These are phyloP conservation scores for Mycena maculata DNA, from an alignment of 768 basidiomycete species.

Conservation along the genomic window DNA sequence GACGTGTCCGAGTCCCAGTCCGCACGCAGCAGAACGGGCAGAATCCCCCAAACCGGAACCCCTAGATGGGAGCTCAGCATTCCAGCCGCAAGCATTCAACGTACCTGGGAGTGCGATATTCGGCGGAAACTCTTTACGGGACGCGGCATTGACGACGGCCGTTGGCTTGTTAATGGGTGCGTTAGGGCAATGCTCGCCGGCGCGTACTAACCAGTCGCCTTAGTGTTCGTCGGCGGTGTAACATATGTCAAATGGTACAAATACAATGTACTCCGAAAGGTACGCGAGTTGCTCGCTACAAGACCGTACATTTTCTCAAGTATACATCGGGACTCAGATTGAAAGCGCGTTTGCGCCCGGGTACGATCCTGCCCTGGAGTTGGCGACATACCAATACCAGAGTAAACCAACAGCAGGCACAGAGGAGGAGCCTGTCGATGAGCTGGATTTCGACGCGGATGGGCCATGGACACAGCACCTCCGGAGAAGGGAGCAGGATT, in stretches of 20 bases:
- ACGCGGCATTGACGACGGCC: slow-evolving; percentile 69
- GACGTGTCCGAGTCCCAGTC: background rate
- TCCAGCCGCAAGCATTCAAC: slow-evolving; percentile 28
- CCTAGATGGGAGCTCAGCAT: slow-evolving; percentile 29
- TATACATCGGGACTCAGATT: slow-evolving; percentile 63
- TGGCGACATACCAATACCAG: slow-evolving; percentile 63
- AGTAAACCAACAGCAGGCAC: slow-evolving; percentile 48
- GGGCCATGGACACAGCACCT: slow-evolving; percentile 70
- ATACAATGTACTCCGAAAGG: slow-evolving; percentile 83
- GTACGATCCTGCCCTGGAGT: slow-evolving; percentile 85
- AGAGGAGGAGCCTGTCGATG: slow-evolving; percentile 44
- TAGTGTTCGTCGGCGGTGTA: slow-evolving; percentile 78
- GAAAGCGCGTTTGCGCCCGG: slow-evolving; percentile 82
- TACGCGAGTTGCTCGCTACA: slow-evolving; percentile 39
- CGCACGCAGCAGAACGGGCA: background rate
- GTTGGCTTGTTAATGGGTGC: slow-evolving; percentile 72
- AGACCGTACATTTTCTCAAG: slow-evolving; percentile 10
- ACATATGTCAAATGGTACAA: slow-evolving; percentile 87
- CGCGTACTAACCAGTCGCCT: slow-evolving; percentile 16
- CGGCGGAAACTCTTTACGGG: slow-evolving; percentile 38
- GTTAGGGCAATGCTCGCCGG: slow-evolving; percentile 30
- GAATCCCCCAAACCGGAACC: background rate
- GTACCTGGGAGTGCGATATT: slow-evolving; percentile 30
- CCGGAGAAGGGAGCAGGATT: slow-evolving; percentile 77
- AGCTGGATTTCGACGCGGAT: slow-evolving; percentile 49